Percentiles rank a stretch among this genome's conserved stretches.
These are phyloP conservation scores for Cercospora sp. DNA, from an alignment of 2,329 filamentous ascomycete species.

Conservation along the genomic window DNA sequence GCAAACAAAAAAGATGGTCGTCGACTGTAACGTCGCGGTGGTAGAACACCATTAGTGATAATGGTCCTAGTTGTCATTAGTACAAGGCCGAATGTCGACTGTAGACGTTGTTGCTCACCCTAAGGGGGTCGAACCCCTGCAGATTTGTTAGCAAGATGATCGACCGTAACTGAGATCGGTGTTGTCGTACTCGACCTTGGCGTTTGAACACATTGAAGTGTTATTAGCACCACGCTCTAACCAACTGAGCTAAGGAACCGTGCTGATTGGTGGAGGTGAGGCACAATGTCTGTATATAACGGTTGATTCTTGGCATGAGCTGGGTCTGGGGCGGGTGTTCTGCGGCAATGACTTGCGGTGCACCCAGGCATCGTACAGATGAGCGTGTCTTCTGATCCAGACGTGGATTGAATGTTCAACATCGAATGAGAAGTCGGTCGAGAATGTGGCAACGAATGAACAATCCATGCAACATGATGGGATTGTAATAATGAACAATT, in stretches of 20 bases:
- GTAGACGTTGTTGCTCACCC: neutral
- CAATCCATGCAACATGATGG: too few relatives aligned
- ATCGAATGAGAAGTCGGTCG: too few relatives aligned
- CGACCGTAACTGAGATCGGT: neutral
- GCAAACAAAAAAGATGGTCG: slow-evolving; percentile 9
- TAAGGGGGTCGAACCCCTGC: slow-evolving; percentile 22
- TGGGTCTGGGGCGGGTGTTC: neutral
- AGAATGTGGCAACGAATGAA: too few relatives aligned
- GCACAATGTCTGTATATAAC: neutral
- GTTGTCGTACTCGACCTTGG: neutral
- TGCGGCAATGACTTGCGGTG: neutral
- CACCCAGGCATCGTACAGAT: too few relatives aligned
- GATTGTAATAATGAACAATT: too few relatives aligned
- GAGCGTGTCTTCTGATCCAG: too few relatives aligned
- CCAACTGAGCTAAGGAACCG: neutral
- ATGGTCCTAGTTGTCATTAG: neutral
- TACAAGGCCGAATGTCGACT: too few relatives aligned
- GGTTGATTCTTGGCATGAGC: neutral
- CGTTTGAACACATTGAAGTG: neutral
- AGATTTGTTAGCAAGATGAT: neutral
- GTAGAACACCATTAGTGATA: neutral
- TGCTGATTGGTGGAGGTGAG: neutral
- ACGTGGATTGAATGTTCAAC: too few relatives aligned
- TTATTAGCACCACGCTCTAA: slow-evolving; percentile 1
- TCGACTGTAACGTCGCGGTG: neutral